Percentiles rank a stretch among this genome's conserved stretches.
Conservation (phyloP, 2,329 filamentous ascomycete species). For the Exophiala aquamarina region DNA sequence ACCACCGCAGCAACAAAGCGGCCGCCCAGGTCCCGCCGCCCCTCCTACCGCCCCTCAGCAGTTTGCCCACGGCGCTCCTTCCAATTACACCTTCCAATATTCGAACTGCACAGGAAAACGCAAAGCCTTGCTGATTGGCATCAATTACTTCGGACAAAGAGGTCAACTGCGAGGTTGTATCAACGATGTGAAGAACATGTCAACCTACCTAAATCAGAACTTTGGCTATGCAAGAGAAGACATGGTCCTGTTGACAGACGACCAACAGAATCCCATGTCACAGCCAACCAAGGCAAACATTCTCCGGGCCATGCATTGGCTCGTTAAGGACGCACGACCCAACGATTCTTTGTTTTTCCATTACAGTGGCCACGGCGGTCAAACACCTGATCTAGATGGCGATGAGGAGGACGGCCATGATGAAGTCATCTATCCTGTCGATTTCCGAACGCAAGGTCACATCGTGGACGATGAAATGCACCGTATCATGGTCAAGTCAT, state of each 20-base stretch:
- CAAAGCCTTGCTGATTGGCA: conserved; percentile 88
- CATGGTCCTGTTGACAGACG: conserved; percentile 95
- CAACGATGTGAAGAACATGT: conserved; percentile 98
- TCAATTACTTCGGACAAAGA: conserved; percentile 93
- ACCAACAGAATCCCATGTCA: conserved; percentile 96
- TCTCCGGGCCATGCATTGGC: conserved; percentile 93
- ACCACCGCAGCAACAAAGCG: not conserved
- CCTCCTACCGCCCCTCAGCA: conserved; percentile 67
- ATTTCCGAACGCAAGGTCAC: conserved; percentile 67
- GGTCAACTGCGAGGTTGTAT: conserved; percentile 91
- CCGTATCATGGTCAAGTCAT: conserved; percentile 70
- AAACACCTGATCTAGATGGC: conserved; percentile 70
- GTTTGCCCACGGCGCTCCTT: conserved; percentile 78
- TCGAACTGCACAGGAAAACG: conserved; percentile 84
- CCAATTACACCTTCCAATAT: conserved; percentile 82
- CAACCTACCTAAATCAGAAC: conserved; percentile 79
- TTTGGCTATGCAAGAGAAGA: conserved; percentile 94
- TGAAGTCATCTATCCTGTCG: conserved; percentile 77
- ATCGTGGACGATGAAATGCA: conserved; percentile 81
- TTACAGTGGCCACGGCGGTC: conserved; percentile 76
- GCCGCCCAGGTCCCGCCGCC: conserved; percentile 56
- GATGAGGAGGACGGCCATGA: conserved; percentile 78
- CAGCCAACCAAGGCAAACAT: conserved; percentile 97
- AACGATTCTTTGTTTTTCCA: conserved; percentile 98
- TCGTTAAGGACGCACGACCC: conserved; percentile 87